Base-by-base conservation (phyloP, 2,329 filamentous ascomycete genomes). In the Alternaria ethzedia region DNA sequence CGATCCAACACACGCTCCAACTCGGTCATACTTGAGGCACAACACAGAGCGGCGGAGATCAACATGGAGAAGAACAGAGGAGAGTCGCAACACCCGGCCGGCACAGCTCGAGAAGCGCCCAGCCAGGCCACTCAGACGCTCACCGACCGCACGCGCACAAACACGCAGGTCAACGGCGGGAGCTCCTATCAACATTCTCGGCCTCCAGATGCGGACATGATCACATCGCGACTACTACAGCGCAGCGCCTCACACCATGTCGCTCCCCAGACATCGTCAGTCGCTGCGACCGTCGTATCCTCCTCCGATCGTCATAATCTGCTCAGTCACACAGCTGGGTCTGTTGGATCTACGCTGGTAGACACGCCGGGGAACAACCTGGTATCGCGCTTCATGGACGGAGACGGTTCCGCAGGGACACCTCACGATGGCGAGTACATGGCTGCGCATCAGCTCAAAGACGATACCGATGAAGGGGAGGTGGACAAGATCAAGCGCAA, bases 201-300 rank as follows among this genome's bases (percentile, higher is more conserved):
- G 32, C 77, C 77, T 23, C 79, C 80, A 36, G 89, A 90, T 72
- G 89, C 88, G 64, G 87, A 89, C 70, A 87, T 90, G 64, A 86
- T 92, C 55, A 92, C 90, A 7, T 89, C 89, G 28, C 85, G 89
- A 62, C 79, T 92, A 41, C 83, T 93, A 2, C 87, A 90, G 73
- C 86, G 90, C 68, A 88, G 84, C 10, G 85, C 88, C 0, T 89
- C 88, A 6, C 84, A 88, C 65, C 84, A 86, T 65, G 86, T 87
- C 4, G 87, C 89, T 36, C 89, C 88, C 43, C 85, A 89, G 74
- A 90, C 91, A 85, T 90, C 89, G 8, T 81, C 85, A 62, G 86
- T 90, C 61, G 85, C 84, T 3, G 86, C 84, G 10, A 85, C 84
- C 1, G 86, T 85, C 5, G 78, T 80, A 15, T 82, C 80, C 7